Percentiles rank a stretch among this genome's conserved stretches.
These are phyloP conservation scores for Lentinula boryana DNA, from an alignment of 768 basidiomycete species.

Conservation along the genomic window DNA sequence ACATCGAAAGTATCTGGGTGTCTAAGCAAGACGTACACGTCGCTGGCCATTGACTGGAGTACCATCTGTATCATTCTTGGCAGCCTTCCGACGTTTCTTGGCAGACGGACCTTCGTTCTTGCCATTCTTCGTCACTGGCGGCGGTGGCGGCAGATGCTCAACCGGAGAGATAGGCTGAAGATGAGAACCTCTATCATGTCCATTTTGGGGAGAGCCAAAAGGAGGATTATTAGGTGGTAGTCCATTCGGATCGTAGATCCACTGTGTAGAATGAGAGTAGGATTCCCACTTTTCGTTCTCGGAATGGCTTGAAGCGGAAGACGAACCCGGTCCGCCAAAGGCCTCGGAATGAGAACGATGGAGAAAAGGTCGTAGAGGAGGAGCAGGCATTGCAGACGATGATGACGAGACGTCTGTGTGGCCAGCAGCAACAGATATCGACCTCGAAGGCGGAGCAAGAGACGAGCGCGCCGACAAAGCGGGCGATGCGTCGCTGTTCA, in stretches of 20 bases:
- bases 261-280: neutral
- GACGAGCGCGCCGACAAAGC: conserved; percentile 26
- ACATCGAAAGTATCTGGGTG: conserved; percentile 2
- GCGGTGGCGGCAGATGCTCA: neutral
- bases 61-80: conserved; percentile 52
- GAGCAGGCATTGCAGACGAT: conserved; percentile 3
- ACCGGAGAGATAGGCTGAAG: conserved; percentile 3
- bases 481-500: conserved; percentile 65
- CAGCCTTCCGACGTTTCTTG: conserved; percentile 46
- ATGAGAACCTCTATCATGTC: neutral
- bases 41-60: conserved; percentile 36
- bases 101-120: conserved; percentile 17
- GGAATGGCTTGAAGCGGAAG: conserved; percentile 4
- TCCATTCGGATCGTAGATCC: neutral
- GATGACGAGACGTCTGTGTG: conserved; percentile 5
- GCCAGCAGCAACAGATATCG: conserved; percentile 4
- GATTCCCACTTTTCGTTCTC: neutral
- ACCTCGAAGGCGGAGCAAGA: conserved; percentile 21
- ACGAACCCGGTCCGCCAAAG: neutral
- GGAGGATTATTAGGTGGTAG: neutral
- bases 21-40: conserved; percentile 45
- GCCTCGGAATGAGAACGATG: neutral
- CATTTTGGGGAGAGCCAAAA: neutral
- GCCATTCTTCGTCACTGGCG: neutral
- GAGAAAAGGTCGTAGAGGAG: neutral